Base-by-base conservation (phyloP, 352 stramenopile genomes). In the Pythium phragmitis region DNA sequence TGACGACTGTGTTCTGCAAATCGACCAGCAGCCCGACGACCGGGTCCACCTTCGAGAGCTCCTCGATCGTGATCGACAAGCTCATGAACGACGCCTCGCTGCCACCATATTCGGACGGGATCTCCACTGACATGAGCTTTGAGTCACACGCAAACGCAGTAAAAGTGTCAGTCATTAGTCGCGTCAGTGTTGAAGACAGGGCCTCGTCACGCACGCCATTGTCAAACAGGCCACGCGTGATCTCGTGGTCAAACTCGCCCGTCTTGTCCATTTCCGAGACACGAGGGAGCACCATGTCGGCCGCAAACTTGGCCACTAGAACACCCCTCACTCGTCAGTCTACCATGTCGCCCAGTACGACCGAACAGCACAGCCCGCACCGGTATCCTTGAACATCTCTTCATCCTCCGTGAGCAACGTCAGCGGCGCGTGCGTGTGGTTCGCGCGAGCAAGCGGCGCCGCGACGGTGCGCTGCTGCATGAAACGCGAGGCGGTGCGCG, bases 31-130 rank as follows among this genome's bases (percentile, higher is more conserved):
- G 88, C 8, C 89, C 90, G 3, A 99, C 91, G 3, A 92, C 91
- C 5, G 96, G 94, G 69, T 99, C 97, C 16, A 99, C 87, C 63
- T 96, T 92, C 8, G 93, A 97, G 21, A 99, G 75, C 82, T 99
- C 96, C 76, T 99, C 96, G 37, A 99, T 97, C 12, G 94, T 97
- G 45, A 99, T 81, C 60, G 91, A 97, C 21, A 97, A 80, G 28
- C 84, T 94, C 73, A 98, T 98, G 73, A 99, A 99, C 16, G 84
- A 97, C 26, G 97, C 87, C 41, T 95, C 96, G 28, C 77, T 93
- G 37, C 97, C 97, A 46, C 89, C 90, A 65, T 92, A 98, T 30
- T 98, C 80, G 50, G 89, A 86, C 13, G 93, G 93, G 60, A 98
- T 98, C 79, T 99, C 94, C 66, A 99, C 91, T 17, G 94, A 96